Percentiles rank a stretch among this genome's conserved stretches.
These are phyloP conservation scores for Tricholomella constricta DNA, from an alignment of 768 basidiomycete genomes.

Conservation along the genomic window DNA sequence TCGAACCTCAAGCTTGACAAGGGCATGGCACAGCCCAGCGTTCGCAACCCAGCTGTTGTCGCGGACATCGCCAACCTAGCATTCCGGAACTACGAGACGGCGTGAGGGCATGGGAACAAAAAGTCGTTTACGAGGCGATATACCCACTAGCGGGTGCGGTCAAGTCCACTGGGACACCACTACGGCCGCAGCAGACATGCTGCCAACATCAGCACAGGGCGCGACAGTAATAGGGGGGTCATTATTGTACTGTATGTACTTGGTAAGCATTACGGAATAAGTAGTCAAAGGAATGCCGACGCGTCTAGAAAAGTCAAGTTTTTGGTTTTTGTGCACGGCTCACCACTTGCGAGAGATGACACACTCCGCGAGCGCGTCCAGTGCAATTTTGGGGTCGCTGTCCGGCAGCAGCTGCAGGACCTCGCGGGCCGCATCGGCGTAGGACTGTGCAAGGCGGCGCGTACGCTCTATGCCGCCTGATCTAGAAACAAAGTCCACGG, in stretches of 20 bases:
- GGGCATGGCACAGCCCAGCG: not conserved
- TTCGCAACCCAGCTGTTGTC: not conserved
- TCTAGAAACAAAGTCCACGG: slow-evolving; percentile 61
- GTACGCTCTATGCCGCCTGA: slow-evolving; percentile 83
- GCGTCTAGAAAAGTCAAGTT: not conserved
- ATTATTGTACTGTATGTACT: not conserved
- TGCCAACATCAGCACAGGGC: too few species aligned
- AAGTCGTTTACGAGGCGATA: too few species aligned
- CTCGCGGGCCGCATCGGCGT: slow-evolving; percentile 77
- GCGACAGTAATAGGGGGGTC: too few species aligned
- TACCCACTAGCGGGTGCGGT: too few species aligned
- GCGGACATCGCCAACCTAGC: not conserved
- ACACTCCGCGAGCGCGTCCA: slow-evolving; percentile 69
- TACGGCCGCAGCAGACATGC: too few species aligned
- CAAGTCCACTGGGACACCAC: too few species aligned
- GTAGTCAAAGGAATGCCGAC: too few species aligned
- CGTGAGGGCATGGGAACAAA: not conserved
- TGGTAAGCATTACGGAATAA: not conserved
- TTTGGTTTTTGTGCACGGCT: not conserved
- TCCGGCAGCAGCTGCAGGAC: slow-evolving; percentile 72
- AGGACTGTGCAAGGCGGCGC: slow-evolving; percentile 67
- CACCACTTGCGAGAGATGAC: slow-evolving; percentile 64
- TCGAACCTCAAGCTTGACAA: slow-evolving; percentile 28
- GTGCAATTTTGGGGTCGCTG: slow-evolving; percentile 75
- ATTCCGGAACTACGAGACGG: slow-evolving; percentile 1